Evolutionary conservation across 2,329 filamentous ascomycete genomes (phyloP), one percentile per base, ranked within the genome.

Genomic region (Trichoderma sp.): DNA sequence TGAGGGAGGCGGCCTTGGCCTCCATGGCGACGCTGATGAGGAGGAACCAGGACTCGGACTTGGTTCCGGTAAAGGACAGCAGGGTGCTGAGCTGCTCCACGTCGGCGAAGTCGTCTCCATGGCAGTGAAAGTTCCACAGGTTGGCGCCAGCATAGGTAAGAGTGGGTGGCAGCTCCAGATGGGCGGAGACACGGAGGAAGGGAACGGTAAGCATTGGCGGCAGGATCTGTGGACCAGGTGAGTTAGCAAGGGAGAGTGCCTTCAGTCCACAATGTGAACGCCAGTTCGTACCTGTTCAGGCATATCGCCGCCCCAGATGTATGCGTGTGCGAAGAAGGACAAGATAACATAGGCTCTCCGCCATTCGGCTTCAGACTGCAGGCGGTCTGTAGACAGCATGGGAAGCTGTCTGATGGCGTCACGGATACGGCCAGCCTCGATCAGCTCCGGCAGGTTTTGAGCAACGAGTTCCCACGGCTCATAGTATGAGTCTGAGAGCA

Each of bases 41-140:
- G 71, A 93, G 93, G 78, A 98, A 98, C 94, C 94, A 97, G 71
- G 93, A 92, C 77, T 98, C 94, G 70, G 96, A 93, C 58, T 89
- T 79, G 7, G 92, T 95, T 28, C 92, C 93, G 5, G 93, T 97
- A 72, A 97, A 95, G 14, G 93, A 96, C 72, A 90, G 85, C 10
- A 93, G 82, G 0, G 88, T 89, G 21, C 84, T 81, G 12, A 97
- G 81, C 58, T 90, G 87, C 66, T 91, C 85, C 10, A 94, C 80
- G 65, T 86, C 80, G 69, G 88, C 85, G 30, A 90, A 85, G 57
- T 88, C 83, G 1, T 71, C 51, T 2, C 76, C 74, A 0, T 70
- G 67, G 45, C 89, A 87, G 67, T 85, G 83, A 78, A 91, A 97
- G 78, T 98, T 98, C 93, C 93, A 98, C 14, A 98, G 82, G 70